Evolutionary conservation across 140 eudicot species (phyloP).

Genomic region (Bidens hawaiensis): DNA sequence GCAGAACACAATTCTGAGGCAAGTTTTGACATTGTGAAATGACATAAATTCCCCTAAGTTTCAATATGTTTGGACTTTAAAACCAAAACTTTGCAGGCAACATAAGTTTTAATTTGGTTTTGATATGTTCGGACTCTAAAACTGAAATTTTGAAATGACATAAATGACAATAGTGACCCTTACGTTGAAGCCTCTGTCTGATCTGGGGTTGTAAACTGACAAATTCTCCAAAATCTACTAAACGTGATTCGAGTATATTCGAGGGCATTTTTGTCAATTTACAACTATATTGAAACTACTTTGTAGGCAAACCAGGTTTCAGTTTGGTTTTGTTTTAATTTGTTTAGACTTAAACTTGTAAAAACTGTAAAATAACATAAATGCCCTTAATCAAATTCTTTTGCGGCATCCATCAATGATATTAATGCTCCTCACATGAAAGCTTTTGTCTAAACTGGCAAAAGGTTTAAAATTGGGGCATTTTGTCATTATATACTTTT

Average conservation of each 20-base stretch:
- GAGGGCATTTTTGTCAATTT: background rate
- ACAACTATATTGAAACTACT: no score
- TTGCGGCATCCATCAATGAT: no score
- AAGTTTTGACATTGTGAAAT: slow-evolving; percentile 36
- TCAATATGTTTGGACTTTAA: no score
- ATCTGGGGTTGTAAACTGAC: background rate
- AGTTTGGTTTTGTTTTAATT: no score
- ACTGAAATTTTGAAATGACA: background rate
- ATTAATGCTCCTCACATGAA: no score
- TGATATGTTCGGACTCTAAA: background rate
- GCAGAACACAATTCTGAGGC: slow-evolving; percentile 49
- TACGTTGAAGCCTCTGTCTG: background rate
- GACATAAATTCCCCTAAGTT: no score
- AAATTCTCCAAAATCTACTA: background rate
- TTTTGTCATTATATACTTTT: background rate
- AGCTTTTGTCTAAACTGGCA: no score
- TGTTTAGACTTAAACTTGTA: no score
- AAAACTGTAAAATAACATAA: no score
- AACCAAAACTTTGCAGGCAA: background rate
- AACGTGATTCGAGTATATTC: background rate
- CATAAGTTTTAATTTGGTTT: background rate
- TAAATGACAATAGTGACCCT: background rate
- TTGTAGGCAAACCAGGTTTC: no score
- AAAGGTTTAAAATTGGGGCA: background rate
- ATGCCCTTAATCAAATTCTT: no score